A percentile compares a stretch with the other conserved stretches of the same genome.
phyloP scores from a whole-genome alignment of 352 stramenopile genomes.

The Phytopythium litorale region DNA sequence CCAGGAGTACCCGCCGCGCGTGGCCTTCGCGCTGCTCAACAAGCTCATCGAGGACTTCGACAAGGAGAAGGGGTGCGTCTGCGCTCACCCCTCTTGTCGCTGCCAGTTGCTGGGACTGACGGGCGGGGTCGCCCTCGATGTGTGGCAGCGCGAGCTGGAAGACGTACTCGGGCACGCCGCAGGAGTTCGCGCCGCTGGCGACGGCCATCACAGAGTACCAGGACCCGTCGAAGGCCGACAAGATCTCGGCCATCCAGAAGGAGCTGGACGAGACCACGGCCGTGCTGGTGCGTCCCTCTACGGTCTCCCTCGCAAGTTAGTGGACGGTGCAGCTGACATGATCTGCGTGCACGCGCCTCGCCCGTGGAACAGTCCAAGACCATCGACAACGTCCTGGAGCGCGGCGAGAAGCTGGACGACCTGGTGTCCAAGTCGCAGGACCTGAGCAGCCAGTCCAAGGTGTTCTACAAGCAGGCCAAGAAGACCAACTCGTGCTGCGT shows the following conservation, averaged over 20 bases:
- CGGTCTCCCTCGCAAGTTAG: background rate
- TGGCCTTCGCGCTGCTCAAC: constrained; percentile 97
- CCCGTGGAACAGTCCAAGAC: constrained; percentile 89
- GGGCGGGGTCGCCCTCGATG: constrained; percentile 2
- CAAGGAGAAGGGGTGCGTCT: constrained; percentile 47
- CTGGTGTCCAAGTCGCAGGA: constrained; percentile 98
- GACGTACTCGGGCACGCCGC: constrained; percentile 58
- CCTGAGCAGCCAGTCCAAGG: constrained; percentile 97
- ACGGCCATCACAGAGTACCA: constrained; percentile 97
- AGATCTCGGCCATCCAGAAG: constrained; percentile 99
- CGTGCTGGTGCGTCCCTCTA: constrained; percentile 80
- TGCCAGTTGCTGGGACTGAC: background rate
- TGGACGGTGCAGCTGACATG: too few relatives aligned
- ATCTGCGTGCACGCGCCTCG: background rate
- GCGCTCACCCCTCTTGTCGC: constrained; percentile 10
- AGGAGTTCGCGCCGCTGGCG: constrained; percentile 87
- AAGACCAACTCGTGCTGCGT: constrained; percentile 99
- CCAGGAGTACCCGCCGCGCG: constrained; percentile 97
- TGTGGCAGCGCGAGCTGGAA: constrained; percentile 48
- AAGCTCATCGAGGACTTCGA: constrained; percentile 97
- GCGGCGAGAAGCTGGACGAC: constrained; percentile 98
- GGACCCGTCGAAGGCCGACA: constrained; percentile 97
- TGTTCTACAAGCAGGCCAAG: constrained; percentile 99
- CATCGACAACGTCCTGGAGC: constrained; percentile 98
- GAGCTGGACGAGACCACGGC: constrained; percentile 99